Evolutionary conservation across 805 yeast genomes (phyloP).

Genomic region (Cyberlindnera misumaiensis): DNA sequence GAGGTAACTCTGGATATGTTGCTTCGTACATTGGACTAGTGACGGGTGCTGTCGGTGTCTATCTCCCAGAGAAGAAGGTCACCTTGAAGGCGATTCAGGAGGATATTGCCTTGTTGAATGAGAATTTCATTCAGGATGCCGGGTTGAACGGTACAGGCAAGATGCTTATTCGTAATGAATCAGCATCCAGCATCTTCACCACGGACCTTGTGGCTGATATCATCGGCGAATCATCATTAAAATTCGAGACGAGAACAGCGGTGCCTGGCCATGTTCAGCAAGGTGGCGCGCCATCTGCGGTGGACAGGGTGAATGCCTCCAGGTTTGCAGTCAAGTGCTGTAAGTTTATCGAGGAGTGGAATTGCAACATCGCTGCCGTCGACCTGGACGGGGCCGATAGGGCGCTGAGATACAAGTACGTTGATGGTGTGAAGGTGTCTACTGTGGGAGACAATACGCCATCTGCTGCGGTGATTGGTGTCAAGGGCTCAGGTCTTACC

Average conservation of each 20-base stretch:
- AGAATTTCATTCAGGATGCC: slow-evolving; percentile 61
- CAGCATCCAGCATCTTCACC: slow-evolving; percentile 75
- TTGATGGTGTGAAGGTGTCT: slow-evolving; percentile 40
- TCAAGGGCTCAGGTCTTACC: slow-evolving; percentile 56
- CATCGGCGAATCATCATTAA: slow-evolving; percentile 67
- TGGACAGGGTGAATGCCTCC: slow-evolving; percentile 86
- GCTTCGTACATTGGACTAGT: slow-evolving; percentile 81
- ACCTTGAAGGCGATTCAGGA: slow-evolving; percentile 60
- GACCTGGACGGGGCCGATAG: slow-evolving; percentile 31
- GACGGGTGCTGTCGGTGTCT: slow-evolving; percentile 75
- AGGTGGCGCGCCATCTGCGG: slow-evolving; percentile 91
- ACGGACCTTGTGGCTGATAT: slow-evolving; percentile 80
- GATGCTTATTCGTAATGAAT: slow-evolving; percentile 74
- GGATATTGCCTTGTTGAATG: slow-evolving; percentile 66
- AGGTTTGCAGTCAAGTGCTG: slow-evolving; percentile 88
- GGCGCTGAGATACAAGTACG: slow-evolving; percentile 45
- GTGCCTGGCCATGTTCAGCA: slow-evolving; percentile 98
- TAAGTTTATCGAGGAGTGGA: slow-evolving; percentile 73
- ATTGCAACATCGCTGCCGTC: slow-evolving; percentile 26
- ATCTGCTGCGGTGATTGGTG: slow-evolving; percentile 54
- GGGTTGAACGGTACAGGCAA: slow-evolving; percentile 85
- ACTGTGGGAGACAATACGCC: slow-evolving; percentile 35
- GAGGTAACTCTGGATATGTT: slow-evolving; percentile 92
- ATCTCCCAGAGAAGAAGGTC: slow-evolving; percentile 83
- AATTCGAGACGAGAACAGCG: slow-evolving; percentile 88